Conservation (phyloP, 345 rosid species). For the Lepidium africanum region DNA sequence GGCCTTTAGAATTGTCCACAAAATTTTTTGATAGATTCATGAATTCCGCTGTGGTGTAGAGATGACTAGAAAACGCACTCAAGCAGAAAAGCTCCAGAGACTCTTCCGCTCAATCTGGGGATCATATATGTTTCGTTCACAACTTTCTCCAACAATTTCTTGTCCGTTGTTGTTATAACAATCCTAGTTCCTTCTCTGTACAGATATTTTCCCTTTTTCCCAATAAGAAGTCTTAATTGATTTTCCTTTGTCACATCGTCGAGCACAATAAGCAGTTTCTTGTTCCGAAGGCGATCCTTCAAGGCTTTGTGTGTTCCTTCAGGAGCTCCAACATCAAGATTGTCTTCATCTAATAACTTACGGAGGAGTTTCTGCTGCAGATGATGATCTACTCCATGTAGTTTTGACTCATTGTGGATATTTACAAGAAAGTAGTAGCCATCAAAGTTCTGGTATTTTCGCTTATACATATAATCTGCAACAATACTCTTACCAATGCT, state of each 20-base stretch:
- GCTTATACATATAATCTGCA: not conserved
- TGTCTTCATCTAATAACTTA: conserved; percentile 14
- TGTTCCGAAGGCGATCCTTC: not conserved
- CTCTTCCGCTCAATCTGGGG: not conserved
- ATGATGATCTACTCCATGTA: not conserved
- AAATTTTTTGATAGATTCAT: conserved; percentile 21
- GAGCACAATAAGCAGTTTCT: conserved; percentile 9
- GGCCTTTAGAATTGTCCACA: conserved; percentile 24
- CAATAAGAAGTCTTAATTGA: conserved; percentile 14
- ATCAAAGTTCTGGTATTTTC: not conserved
- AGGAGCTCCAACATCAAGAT: conserved; percentile 13
- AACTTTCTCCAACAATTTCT: conserved; percentile 9
- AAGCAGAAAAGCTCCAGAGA: conserved; percentile 23
- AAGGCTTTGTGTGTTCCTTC: conserved; percentile 13
- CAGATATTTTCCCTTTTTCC: not conserved
- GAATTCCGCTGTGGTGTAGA: not conserved
- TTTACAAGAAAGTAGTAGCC: conserved; percentile 11
- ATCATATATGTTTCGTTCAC: conserved; percentile 7
- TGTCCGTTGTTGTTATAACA: conserved; percentile 23
- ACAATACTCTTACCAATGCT: conserved; percentile 19
- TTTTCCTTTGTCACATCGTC: conserved; percentile 6
- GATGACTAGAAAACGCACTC: conserved; percentile 9
- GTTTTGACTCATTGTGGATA: not conserved
- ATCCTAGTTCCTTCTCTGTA: conserved; percentile 21
- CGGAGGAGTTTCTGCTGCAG: conserved; percentile 6